Conservation (phyloP, 768 basidiomycete species). For the Trametopsis cervina region DNA sequence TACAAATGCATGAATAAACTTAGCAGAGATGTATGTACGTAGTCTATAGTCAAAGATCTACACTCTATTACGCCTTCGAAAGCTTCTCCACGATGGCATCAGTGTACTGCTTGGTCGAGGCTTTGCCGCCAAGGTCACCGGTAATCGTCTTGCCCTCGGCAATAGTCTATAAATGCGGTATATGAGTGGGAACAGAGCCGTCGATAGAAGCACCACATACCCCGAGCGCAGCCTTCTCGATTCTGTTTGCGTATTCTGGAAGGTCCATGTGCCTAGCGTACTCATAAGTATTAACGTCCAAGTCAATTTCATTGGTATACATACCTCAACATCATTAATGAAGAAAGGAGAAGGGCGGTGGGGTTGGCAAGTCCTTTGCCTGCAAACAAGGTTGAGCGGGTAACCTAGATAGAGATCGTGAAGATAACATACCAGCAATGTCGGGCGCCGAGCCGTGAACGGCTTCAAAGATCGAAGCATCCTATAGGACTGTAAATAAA, state of each 20-base stretch:
- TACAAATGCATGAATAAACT: constrained; percentile 2
- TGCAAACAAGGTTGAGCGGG: constrained; percentile 25
- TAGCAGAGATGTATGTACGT: constrained; percentile 9
- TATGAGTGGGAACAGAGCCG: not conserved
- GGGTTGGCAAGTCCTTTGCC: constrained; percentile 95
- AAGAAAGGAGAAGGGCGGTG: constrained; percentile 94
- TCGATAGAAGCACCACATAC: constrained; percentile 41
- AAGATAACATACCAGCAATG: constrained; percentile 69
- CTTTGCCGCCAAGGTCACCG: constrained; percentile 91
- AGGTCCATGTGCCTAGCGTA: constrained; percentile 83
- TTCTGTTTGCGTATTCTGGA: constrained; percentile 73
- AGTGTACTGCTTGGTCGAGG: constrained; percentile 86
- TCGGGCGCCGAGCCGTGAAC: constrained; percentile 99
- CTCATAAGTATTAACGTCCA: constrained; percentile 18
- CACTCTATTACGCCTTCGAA: constrained; percentile 17
- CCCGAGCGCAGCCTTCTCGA: constrained; percentile 84
- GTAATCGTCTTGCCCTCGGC: constrained; percentile 95
- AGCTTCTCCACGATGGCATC: constrained; percentile 79
- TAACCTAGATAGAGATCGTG: too few species aligned
- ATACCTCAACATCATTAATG: constrained; percentile 96
- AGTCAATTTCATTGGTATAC: constrained; percentile 20
- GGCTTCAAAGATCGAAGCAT: constrained; percentile 99
- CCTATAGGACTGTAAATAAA: constrained; percentile 40
- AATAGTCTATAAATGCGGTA: constrained; percentile 62
- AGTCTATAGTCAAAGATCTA: constrained; percentile 9